Evolutionary conservation across 2,329 filamentous ascomycete species (phyloP), one percentile per base, ranked within the genome.

Genomic region (Sporothrix euskadiensis): DNA sequence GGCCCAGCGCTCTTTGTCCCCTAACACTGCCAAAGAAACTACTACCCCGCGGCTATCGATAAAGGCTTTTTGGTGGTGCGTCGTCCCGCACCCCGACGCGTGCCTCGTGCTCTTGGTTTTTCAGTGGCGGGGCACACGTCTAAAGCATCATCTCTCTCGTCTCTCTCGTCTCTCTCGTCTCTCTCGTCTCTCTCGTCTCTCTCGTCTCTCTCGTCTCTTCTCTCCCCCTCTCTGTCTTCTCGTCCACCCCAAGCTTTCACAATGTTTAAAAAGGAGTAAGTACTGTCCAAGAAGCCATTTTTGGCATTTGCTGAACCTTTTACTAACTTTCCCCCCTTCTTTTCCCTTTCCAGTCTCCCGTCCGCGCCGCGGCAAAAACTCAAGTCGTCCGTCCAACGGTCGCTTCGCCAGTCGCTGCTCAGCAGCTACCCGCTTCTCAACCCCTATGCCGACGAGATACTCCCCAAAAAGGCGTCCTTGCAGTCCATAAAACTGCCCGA

Each of bases 221-320:
- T 56, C 3, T 14, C n/a, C 16, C n/a, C 22, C 7, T 10, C 22
- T 26, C 12, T 7, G 26, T 19, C 71, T 44, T 66, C 14, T 52
- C 14, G 44, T 39, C 47, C 68, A 72, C 39, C 41, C 47, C 39
- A 39, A 71, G 44, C 39, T 26, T 5, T 35, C 68, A 75, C 63
- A 49, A 97, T 97, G 94, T 97, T 97, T 82, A 97, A 97, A 81
- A 97, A 96, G 87, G 93, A 97, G 94, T 96, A 83, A 80, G 88
- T 14, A 56, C 8, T 56, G 52, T 10, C 16, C 44, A 4, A 19
- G 22, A 14, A 30, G 5, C 26, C 4, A 7, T 35, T 32, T 52
- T 47, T n/a, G n/a, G 8, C 9, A 2, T 16, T 16, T 47, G 3
- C 14, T 47, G 8, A 19, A 19, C 44, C 14, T 14, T 14, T 16